A percentile compares a stretch with the other conserved stretches of the same genome.
phyloP scores from a whole-genome alignment of 2,329 filamentous ascomycete species.

The Beauveria sp. region DNA sequence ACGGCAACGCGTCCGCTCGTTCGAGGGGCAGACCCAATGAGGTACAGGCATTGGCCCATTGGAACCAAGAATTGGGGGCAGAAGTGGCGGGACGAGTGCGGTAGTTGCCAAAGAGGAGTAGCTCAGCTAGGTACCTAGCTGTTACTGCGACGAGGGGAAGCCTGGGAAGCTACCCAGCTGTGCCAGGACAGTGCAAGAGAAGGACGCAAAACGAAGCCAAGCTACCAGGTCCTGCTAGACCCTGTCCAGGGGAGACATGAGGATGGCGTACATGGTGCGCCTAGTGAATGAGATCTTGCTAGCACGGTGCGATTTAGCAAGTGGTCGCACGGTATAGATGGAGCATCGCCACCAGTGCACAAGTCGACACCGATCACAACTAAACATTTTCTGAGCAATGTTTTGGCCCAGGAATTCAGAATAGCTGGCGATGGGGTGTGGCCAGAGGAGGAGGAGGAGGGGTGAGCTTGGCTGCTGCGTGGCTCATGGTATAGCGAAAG shows the following conservation, averaged over 20 bases:
- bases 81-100: background rate
- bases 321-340: no score
- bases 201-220: background rate
- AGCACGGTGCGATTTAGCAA: background rate
- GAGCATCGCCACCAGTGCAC: no score
- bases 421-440: background rate
- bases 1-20: constrained; percentile 4
- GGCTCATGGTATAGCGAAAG: background rate
- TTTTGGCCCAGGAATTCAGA: background rate
- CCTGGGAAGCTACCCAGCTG: background rate
- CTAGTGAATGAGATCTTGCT: background rate
- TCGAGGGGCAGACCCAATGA: constrained; percentile 9
- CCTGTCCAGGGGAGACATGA: background rate
- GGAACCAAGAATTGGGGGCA: background rate
- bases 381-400: background rate
- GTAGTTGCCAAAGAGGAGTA: background rate
- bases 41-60: constrained; percentile 12
- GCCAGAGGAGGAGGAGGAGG: background rate
- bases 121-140: background rate
- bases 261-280: background rate
- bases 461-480: background rate
- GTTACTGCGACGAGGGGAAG: background rate
- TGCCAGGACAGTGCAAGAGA: background rate
- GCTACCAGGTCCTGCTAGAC: background rate
- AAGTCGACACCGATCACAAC: no score